phyloP scores from a whole-genome alignment of 176 grass and related monocot species.

The Zoysia pacifica region DNA sequence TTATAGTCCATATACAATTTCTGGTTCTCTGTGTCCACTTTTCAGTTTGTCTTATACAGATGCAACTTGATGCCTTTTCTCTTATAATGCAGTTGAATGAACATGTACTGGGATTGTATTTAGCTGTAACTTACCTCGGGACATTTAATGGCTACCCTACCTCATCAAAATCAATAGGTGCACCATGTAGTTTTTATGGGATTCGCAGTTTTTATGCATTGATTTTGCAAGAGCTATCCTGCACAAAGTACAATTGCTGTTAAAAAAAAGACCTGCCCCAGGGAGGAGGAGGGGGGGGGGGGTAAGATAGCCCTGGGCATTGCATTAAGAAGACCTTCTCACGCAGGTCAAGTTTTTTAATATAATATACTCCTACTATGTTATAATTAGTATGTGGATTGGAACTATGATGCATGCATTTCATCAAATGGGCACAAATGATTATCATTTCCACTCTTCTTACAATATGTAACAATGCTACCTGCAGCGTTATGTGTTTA shows the following conservation, averaged over 20 bases:
- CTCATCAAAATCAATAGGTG: constrained; percentile 1
- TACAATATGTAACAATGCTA: constrained; percentile 20
- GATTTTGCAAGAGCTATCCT: not conserved
- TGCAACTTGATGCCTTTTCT: constrained; percentile 6
- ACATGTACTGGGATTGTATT: not conserved
- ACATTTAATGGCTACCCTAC: constrained; percentile 19
- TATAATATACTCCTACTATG: constrained; percentile 22
- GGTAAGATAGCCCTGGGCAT: too few relatives aligned
- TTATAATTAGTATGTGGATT: not conserved
- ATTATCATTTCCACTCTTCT: constrained; percentile 6
- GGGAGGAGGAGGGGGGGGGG: too few relatives aligned
- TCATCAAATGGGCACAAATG: constrained; percentile 14
- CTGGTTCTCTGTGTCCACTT: not conserved
- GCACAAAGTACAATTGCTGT: constrained; percentile 19
- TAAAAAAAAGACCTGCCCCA: not conserved
- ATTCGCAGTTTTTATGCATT: too few relatives aligned
- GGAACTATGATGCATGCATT: constrained; percentile 11
- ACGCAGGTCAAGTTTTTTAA: not conserved
- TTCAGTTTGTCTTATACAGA: not conserved
- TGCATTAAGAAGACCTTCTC: too few relatives aligned
- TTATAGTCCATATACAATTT: not conserved
- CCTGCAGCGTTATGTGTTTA: not conserved
- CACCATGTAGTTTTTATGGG: constrained; percentile 9
- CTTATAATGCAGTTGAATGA: constrained; percentile 1
- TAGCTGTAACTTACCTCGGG: not conserved